A percentile compares a stretch with the other conserved stretches of the same genome.
Evolutionary conservation across 106 monocot genomes (phyloP).

Genomic region (Cymbidium sinense): DNA sequence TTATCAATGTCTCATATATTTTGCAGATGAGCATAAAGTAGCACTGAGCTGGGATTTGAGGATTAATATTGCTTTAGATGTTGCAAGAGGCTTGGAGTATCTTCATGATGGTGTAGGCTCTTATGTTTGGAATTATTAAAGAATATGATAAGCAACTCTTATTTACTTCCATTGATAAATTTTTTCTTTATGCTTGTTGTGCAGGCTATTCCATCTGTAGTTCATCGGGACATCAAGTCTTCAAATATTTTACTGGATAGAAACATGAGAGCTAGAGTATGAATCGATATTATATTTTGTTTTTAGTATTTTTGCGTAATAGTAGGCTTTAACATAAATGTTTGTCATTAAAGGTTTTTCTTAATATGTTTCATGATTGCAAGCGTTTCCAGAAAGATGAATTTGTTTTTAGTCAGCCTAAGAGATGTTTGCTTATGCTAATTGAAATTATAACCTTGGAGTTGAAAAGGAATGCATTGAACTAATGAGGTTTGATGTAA

Average conservation of each 20-base stretch:
- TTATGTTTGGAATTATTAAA: not conserved
- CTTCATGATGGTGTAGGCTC: slow-evolving; percentile 90
- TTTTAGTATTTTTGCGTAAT: not conserved
- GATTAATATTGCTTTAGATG: slow-evolving; percentile 78
- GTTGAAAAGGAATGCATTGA: not conserved
- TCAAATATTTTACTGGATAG: slow-evolving; percentile 84
- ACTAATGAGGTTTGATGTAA: not conserved
- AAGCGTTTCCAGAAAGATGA: not conserved
- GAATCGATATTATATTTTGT: slow-evolving; percentile 9
- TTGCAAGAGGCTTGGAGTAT: slow-evolving; percentile 96
- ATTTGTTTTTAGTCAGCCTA: not conserved
- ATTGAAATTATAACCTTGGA: not conserved
- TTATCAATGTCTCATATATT: not conserved
- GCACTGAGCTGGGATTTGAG: slow-evolving; percentile 72
- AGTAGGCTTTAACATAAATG: not conserved
- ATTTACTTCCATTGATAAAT: not conserved
- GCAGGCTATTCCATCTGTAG: slow-evolving; percentile 87
- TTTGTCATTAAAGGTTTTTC: not conserved
- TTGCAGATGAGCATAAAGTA: slow-evolving; percentile 39
- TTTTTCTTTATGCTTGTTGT: slow-evolving; percentile 16
- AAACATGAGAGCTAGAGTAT: slow-evolving; percentile 86
- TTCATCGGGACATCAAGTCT: slow-evolving; percentile 95
- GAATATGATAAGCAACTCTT: not conserved
- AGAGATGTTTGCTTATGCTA: not conserved
- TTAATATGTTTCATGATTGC: not conserved